These are phyloP conservation scores for Helianthus annuus DNA, from an alignment of 129 eudicot genomes.

Conservation along the genomic window DNA sequence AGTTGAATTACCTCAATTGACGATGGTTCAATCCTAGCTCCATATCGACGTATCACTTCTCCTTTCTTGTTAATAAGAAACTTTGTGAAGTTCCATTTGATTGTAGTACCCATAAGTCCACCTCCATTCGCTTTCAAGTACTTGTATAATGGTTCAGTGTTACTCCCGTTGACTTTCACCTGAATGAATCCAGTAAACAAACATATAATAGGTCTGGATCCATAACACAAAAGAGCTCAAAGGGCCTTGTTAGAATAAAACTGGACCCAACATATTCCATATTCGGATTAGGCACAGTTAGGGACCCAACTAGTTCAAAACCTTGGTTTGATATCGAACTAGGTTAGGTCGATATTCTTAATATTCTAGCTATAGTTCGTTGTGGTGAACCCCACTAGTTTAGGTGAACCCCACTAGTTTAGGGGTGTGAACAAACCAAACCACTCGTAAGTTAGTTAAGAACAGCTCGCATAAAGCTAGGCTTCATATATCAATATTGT, in stretches of 20 bases:
- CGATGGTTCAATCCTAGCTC: conserved; percentile 48
- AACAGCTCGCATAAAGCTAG: no score
- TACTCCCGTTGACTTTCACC: conserved; percentile 69
- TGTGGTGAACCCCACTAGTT: neutral
- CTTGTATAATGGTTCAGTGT: conserved; percentile 66
- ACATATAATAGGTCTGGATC: neutral
- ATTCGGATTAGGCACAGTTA: neutral
- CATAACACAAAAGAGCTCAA: neutral
- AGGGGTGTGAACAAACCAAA: no score
- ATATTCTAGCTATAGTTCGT: neutral
- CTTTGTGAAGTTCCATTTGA: conserved; percentile 94
- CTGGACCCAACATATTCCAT: neutral
- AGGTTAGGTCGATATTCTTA: neutral
- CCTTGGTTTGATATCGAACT: neutral
- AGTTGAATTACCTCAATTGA: conserved; percentile 56
- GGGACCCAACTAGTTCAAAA: neutral
- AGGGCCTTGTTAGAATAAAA: neutral
- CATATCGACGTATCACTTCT: conserved; percentile 52
- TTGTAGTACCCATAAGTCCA: conserved; percentile 49
- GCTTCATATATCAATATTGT: no score
- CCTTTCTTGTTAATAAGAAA: conserved; percentile 79
- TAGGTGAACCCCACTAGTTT: neutral
- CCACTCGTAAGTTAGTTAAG: no score
- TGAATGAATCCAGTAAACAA: conserved; percentile 20
- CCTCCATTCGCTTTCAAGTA: conserved; percentile 70